Evolutionary conservation across 2,329 filamentous ascomycete species (phyloP).

Genomic region (Pseudogymnoascus sp.): DNA sequence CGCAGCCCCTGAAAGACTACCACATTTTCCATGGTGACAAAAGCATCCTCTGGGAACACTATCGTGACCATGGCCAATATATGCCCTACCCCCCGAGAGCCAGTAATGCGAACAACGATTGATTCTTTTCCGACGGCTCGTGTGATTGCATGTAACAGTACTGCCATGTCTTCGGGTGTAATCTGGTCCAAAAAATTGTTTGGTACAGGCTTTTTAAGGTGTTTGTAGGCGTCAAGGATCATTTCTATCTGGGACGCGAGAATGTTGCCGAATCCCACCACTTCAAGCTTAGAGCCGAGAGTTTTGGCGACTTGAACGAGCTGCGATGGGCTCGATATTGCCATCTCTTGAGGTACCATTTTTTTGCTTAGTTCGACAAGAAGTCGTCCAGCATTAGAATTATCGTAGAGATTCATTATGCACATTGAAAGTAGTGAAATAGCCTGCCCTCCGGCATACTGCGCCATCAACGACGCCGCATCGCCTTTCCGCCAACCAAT

Average conservation of each 20-base stretch:
- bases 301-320: constrained; percentile 12
- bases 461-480: constrained; percentile 13
- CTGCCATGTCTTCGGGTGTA: not conserved
- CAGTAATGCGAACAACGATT: not conserved
- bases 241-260: not conserved
- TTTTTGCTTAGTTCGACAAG: not conserved
- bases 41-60: not conserved
- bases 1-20: not conserved
- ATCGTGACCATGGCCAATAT: not conserved
- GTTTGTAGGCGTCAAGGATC: not conserved
- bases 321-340: not conserved
- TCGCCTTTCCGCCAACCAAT: constrained; percentile 17
- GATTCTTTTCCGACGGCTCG: not conserved
- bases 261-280: not conserved
- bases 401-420: not conserved
- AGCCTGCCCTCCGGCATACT: not conserved
- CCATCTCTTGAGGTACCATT: not conserved
- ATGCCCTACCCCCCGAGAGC: not conserved
- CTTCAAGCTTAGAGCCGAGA: not conserved
- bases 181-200: not conserved
- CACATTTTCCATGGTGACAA: not conserved
- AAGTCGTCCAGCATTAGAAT: not conserved
- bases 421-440: not conserved
- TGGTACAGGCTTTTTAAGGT: not conserved
- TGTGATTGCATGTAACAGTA: not conserved